phyloP scores from a whole-genome alignment of 192 early-diverging fungal genomes.

The Coemansia sp. region DNA sequence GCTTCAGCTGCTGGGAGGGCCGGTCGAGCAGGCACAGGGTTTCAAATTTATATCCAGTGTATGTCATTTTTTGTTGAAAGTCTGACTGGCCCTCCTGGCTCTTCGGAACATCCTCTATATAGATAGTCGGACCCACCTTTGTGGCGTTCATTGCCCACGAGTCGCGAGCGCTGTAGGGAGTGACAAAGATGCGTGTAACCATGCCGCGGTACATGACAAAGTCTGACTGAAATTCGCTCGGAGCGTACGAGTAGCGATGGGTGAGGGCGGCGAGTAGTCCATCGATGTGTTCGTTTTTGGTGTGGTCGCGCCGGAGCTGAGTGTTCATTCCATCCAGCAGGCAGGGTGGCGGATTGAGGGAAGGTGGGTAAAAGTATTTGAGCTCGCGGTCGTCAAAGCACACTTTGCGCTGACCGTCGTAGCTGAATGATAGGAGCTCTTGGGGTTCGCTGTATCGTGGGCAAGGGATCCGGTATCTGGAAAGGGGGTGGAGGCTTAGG shows the following conservation, averaged over 20 bases:
- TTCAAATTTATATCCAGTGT: conserved; percentile 93
- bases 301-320: conserved; percentile 62
- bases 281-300: conserved; percentile 75
- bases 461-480: conserved; percentile 40
- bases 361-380: conserved; percentile 35
- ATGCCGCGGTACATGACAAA: conserved; percentile 84
- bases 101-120: conserved; percentile 71
- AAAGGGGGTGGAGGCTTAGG: conserved; percentile 35
- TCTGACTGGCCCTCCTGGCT: conserved; percentile 45
- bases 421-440: conserved; percentile 67
- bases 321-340: conserved; percentile 67
- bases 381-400: conserved; percentile 58
- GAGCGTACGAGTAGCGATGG: conserved; percentile 14
- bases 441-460: conserved; percentile 59
- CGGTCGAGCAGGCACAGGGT: conserved; percentile 63
- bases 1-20: conserved; percentile 43
- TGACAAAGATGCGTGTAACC: conserved; percentile 79
- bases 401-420: conserved; percentile 57
- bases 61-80: conserved; percentile 68
- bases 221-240: conserved; percentile 31
- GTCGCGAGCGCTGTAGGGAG: conserved; percentile 75
- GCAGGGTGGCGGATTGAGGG: conserved; percentile 33
- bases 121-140: conserved; percentile 59
- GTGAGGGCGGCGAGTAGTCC: conserved; percentile 67
- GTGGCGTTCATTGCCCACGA: conserved; percentile 82